Evolutionary conservation across 202 grass and related monocot genomes (phyloP).

Genomic region (Eragrostis tef): DNA sequence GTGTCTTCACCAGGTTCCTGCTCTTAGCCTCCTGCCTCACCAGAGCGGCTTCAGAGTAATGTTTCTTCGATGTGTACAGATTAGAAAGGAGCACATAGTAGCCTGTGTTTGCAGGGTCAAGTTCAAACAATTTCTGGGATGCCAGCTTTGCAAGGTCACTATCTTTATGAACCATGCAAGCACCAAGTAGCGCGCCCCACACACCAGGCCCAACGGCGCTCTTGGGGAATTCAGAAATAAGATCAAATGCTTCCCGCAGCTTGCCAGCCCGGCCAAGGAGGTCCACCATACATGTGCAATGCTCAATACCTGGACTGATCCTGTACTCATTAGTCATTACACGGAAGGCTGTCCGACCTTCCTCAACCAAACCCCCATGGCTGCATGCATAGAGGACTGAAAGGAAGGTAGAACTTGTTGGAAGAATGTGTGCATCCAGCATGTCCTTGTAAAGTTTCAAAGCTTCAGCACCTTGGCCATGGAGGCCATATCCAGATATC

Average conservation of each 20-base stretch:
- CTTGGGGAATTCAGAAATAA: conserved; percentile 63
- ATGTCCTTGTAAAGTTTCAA: conserved; percentile 71
- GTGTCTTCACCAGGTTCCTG: conserved; percentile 64
- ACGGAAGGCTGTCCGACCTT: conserved; percentile 53
- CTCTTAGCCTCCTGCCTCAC: conserved; percentile 71
- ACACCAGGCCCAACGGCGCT: conserved; percentile 61
- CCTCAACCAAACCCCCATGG: conserved; percentile 68
- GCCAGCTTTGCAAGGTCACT: conserved; percentile 62
- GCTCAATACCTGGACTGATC: conserved; percentile 56
- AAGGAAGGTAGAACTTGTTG: conserved; percentile 68
- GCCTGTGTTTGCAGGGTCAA: conserved; percentile 62
- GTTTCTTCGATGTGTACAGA: conserved; percentile 64
- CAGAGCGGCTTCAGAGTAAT: conserved; percentile 68
- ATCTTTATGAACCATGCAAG: conserved; percentile 75
- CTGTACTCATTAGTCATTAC: conserved; percentile 58
- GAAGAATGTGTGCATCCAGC: conserved; percentile 52
- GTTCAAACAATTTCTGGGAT: conserved; percentile 67
- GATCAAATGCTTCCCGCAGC: conserved; percentile 57
- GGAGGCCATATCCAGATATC: conserved; percentile 70
- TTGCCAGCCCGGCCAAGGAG: conserved; percentile 71
- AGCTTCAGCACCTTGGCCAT: conserved; percentile 63
- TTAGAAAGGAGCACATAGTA: conserved; percentile 84
- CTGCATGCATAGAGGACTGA: conserved; percentile 73
- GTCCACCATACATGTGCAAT: conserved; percentile 85
- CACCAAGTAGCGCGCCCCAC: conserved; percentile 71